Evolutionary conservation across 805 yeast genomes (phyloP), one percentile per base, ranked within the genome.

Genomic region (Myxozyma mucilagina): DNA sequence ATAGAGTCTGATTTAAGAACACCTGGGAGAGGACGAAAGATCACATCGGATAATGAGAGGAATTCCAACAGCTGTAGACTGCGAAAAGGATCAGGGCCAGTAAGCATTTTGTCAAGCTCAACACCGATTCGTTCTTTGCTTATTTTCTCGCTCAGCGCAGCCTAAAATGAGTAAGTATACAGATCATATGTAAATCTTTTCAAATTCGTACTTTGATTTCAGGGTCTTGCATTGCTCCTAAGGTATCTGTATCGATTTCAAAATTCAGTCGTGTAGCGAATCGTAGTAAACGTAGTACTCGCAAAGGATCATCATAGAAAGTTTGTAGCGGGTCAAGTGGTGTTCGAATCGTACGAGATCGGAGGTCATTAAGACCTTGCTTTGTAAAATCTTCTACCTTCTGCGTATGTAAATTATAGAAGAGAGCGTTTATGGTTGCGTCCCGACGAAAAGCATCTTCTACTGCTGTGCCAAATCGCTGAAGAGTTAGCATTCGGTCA

Each of bases 371-470:
- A 4, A 92, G 70, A 0, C 99, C 99, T 20, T 73, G 69, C 0
- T 82, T 83, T 0, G 99, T 94, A 62, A 87, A 84, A 74, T 94
- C 99, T 72, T 94, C 99, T 29, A 94, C 85, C 60, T 80, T 67
- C 13, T 78, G 78, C 4, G 85, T 82, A 56, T 81, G 81, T 55
- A 94, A 80, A 73, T 94, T 94, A 74, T 87, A 94, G 70, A 94
- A 94, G 29, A 94, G 76, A 0, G 99, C 96, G 73, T 94, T 94
- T 56, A 94, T 76, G 0, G 99, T 94, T 1, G 98, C 98, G 76
- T 94, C 99, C 71, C 99, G 80, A 69, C 99, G 81, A 66, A 84
- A 77, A 0, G 98, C 97, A 74, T 94, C 99, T 71, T 93, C 89
- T 63, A 83, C 81, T 0, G 98, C 93, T 0, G 98, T 91, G 0